Percentiles rank a stretch among this genome's conserved stretches.
phyloP scores from a whole-genome alignment of 1,284 basidiomycete genomes.

The Wolfiporia cocos region DNA sequence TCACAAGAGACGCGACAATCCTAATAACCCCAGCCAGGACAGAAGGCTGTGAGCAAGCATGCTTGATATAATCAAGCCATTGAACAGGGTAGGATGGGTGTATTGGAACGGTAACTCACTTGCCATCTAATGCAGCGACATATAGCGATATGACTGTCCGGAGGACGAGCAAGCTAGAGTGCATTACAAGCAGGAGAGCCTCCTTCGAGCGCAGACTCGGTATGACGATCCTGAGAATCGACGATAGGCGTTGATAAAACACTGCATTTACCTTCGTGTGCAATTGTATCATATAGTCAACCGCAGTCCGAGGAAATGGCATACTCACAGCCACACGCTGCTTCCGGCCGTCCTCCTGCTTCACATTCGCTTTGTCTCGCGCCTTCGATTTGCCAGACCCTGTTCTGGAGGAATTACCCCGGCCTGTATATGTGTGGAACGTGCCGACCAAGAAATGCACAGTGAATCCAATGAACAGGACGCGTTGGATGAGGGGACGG shows the following conservation, averaged over 20 bases:
- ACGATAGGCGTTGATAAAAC: conserved; percentile 80
- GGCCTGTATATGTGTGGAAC: too few species aligned
- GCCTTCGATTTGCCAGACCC: conserved; percentile 34
- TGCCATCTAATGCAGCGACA: conserved; percentile 91
- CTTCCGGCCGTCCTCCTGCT: conserved; percentile 36
- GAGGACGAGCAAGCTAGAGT: conserved; percentile 84
- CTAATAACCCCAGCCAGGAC: conserved; percentile 32
- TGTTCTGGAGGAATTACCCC: conserved; percentile 18
- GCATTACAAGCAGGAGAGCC: conserved; percentile 80
- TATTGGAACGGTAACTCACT: conserved; percentile 41
- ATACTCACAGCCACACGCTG: conserved; percentile 59
- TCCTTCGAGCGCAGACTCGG: conserved; percentile 84
- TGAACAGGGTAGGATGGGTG: neutral
- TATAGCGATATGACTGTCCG: conserved; percentile 93
- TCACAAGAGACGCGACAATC: conserved; percentile 94
- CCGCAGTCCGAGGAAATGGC: too few species aligned
- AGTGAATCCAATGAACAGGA: conserved; percentile 59
- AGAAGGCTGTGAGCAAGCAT: neutral
- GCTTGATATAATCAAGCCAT: neutral
- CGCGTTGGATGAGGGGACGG: conserved; percentile 63
- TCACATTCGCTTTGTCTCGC: conserved; percentile 24
- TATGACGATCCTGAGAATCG: conserved; percentile 85
- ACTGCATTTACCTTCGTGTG: conserved; percentile 74
- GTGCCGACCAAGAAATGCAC: conserved; percentile 57
- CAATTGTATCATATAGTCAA: too few species aligned